phyloP scores from a whole-genome alignment of 2,329 filamentous ascomycete species.

The Penicillium sp. region DNA sequence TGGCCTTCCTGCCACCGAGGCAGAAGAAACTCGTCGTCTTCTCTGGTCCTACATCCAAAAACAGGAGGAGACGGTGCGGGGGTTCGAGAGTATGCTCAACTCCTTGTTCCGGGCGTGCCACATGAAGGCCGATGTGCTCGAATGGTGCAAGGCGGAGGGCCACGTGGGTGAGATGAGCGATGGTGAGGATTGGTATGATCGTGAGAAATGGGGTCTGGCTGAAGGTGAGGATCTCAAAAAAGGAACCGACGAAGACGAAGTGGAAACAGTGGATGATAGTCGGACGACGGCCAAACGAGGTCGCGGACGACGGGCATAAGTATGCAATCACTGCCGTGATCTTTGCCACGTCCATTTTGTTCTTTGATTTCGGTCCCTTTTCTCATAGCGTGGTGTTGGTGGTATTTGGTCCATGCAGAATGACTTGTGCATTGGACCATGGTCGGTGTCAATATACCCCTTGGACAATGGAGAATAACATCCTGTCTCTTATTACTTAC shows the following conservation, averaged over 20 bases:
- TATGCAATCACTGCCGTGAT: not conserved
- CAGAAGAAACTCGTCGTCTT: slow-evolving; percentile 61
- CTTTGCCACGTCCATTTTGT: not conserved
- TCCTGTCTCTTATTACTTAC: slow-evolving; percentile 2
- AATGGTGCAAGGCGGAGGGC: slow-evolving; percentile 62
- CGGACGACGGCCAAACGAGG: slow-evolving; percentile 42
- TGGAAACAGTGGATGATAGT: slow-evolving; percentile 49
- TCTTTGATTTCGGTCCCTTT: slow-evolving; percentile 3
- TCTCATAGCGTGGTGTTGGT: slow-evolving; percentile 35
- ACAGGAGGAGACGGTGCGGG: slow-evolving; percentile 63
- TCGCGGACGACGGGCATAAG: slow-evolving; percentile 33
- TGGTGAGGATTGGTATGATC: slow-evolving; percentile 67
- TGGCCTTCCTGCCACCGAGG: slow-evolving; percentile 58
- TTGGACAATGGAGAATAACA: slow-evolving; percentile 13
- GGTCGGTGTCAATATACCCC: slow-evolving; percentile 19
- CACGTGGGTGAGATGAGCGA: slow-evolving; percentile 67
- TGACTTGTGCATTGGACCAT: slow-evolving; percentile 6
- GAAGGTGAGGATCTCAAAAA: slow-evolving; percentile 58
- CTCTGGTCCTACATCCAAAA: slow-evolving; percentile 65
- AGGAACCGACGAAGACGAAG: slow-evolving; percentile 61
- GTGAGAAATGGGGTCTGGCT: slow-evolving; percentile 58
- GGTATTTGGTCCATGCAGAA: slow-evolving; percentile 20
- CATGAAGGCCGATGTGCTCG: slow-evolving; percentile 59
- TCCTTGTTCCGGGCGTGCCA: slow-evolving; percentile 60
- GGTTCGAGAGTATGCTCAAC: slow-evolving; percentile 55